phyloP scores from a whole-genome alignment of 305 asterid species.

The Fraxinus floribunda region DNA sequence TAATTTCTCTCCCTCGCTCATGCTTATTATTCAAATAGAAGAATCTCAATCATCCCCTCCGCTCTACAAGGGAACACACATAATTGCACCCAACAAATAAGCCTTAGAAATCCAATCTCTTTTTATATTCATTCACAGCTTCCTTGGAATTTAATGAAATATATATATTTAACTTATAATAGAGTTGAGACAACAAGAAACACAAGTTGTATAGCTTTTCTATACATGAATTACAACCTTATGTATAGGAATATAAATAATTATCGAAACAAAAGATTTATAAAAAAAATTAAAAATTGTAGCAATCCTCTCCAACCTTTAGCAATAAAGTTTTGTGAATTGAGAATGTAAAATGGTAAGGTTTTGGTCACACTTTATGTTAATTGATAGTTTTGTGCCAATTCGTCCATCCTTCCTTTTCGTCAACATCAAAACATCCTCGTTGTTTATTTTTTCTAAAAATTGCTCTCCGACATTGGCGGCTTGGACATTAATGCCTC shows the following conservation, averaged over 20 bases:
- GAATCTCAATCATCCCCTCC: constrained; percentile 80
- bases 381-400: too few species aligned
- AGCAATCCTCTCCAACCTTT: too few species aligned
- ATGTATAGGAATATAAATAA: not conserved
- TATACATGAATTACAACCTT: not conserved
- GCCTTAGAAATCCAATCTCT: constrained; percentile 42
- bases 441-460: too few species aligned
- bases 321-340: too few species aligned
- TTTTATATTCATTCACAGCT: constrained; percentile 18
- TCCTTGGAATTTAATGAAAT: not conserved
- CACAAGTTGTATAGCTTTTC: not conserved
- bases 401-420: too few species aligned
- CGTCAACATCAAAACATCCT: too few species aligned
- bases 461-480: too few species aligned
- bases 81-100: constrained; percentile 71
- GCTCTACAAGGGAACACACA: constrained; percentile 52
- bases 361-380: too few species aligned
- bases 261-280: too few species aligned
- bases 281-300: too few species aligned
- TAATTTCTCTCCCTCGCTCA: not conserved
- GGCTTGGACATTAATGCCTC: too few species aligned
- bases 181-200: not conserved
- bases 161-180: not conserved
- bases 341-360: too few species aligned
- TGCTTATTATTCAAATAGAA: constrained; percentile 24